Evolutionary conservation across 2,329 filamentous ascomycete genomes (phyloP), one percentile per base, ranked within the genome.

Genomic region (Cladophialophora exuberans): DNA sequence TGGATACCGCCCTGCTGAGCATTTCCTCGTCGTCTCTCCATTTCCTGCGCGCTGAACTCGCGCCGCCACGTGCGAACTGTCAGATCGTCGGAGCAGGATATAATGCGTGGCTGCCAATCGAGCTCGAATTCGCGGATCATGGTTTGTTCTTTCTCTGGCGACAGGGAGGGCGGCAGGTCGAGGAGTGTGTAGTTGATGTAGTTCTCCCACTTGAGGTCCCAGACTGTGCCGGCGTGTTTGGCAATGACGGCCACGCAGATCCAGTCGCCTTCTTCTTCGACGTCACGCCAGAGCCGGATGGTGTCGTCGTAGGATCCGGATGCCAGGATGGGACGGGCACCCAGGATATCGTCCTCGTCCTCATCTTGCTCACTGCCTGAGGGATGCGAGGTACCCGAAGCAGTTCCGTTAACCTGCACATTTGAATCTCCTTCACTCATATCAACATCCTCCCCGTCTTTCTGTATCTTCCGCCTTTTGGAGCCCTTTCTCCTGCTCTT

Each of bases 231-330:
- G 23, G 75, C 76, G 69, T 97, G 93, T 1, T 89, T 91, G 63
- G 87, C 83, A 22, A 97, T 77, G 41, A 91, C 83, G 7, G 88
- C 83, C 23, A 96, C 88, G 67, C 93, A 96, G 9, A 88, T 88
- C 94, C 94, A 99, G 70, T 97, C 93, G 67, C 97, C 93, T 71
- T 97, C 93, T 75, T 96, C 92, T 41, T 65, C 64, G 30, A 65
- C 63, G 26, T 64, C 62, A 42, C 88, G 83, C 86, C 93, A 97
- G 55, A 97, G 74, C 55, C 93, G 77, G 26, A 96, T 87, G 4
- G 88, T 94, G 69, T 97, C 88, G 68, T 99, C 94, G 71, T 99
- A 99, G 70, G 90, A 95, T n/a, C 84, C 87, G 67, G 88, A 94
- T 5, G 90, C 94, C 17, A 99, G 80, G 42, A 94, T 80, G 62